Conservation (phyloP, 2,329 filamentous ascomycete genomes). For the Fusarium sp. region DNA sequence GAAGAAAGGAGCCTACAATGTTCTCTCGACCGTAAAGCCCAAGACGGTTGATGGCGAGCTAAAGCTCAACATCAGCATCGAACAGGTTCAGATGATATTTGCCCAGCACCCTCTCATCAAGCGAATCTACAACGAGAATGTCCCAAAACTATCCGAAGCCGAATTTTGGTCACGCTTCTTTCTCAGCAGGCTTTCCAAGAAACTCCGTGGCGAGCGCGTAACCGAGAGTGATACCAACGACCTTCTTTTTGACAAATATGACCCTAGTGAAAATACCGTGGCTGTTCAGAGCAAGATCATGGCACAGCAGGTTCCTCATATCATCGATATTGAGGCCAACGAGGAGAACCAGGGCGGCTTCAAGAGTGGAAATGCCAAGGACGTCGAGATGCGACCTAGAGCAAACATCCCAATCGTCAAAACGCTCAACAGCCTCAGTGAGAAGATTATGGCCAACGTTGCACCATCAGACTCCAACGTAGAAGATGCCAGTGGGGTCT, state of each 20-base stretch:
- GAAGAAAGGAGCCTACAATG: slow-evolving; percentile 92
- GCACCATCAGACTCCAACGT: slow-evolving; percentile 81
- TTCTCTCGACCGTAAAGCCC: slow-evolving; percentile 90
- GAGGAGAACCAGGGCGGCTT: slow-evolving; percentile 94
- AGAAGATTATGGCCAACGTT: slow-evolving; percentile 93
- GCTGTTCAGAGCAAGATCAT: slow-evolving; percentile 68
- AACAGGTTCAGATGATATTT: slow-evolving; percentile 95
- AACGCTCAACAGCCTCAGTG: slow-evolving; percentile 90
- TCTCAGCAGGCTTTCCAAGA: slow-evolving; percentile 90
- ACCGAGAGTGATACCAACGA: slow-evolving; percentile 84
- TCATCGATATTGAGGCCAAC: slow-evolving; percentile 94
- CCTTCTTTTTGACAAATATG: slow-evolving; percentile 87
- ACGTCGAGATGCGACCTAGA: slow-evolving; percentile 89
- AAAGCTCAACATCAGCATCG: slow-evolving; percentile 88
- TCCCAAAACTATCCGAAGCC: slow-evolving; percentile 83
- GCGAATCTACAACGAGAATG: slow-evolving; percentile 92
- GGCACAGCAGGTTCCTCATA: slow-evolving; percentile 82
- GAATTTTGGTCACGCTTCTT: slow-evolving; percentile 98
- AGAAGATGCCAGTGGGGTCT: slow-evolving; percentile 71
- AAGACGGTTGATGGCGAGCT: slow-evolving; percentile 66
- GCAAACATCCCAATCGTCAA: slow-evolving; percentile 89
- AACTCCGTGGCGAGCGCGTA: slow-evolving; percentile 90
- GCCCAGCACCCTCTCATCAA: slow-evolving; percentile 92
- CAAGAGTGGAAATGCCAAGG: slow-evolving; percentile 85
- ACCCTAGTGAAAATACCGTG: slow-evolving; percentile 78